Conservation (phyloP, 108 stramenopile species). For the Conticribra guillardii region DNA sequence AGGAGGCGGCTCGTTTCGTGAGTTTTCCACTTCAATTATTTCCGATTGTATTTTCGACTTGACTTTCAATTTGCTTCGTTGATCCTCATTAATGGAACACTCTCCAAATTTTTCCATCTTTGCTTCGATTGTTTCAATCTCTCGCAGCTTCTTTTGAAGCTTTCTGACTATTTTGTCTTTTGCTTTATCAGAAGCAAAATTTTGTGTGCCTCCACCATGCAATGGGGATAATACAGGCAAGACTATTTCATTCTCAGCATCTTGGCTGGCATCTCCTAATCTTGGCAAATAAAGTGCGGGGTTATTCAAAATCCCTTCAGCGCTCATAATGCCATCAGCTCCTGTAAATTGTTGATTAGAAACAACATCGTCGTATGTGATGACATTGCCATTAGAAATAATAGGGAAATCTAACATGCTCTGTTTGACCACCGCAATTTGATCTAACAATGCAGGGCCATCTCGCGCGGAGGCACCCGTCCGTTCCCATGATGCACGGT, state of each 20-base stretch:
- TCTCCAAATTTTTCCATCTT: constrained; percentile 43
- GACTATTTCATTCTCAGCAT: constrained; percentile 17
- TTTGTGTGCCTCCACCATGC: constrained; percentile 13
- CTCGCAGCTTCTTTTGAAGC: constrained; percentile 64
- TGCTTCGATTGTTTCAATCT: constrained; percentile 62
- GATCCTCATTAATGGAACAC: constrained; percentile 45
- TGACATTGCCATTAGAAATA: constrained; percentile 91
- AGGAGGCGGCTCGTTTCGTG: neutral
- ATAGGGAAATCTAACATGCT: constrained; percentile 60
- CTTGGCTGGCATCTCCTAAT: constrained; percentile 43
- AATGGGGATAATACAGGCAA: constrained; percentile 34
- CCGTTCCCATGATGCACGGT: constrained; percentile 83
- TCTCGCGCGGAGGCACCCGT: constrained; percentile 89
- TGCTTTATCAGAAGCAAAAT: neutral
- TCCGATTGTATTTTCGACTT: constrained; percentile 45
- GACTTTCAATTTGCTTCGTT: constrained; percentile 54
- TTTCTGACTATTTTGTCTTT: constrained; percentile 43
- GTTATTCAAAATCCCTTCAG: constrained; percentile 92
- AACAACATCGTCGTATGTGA: constrained; percentile 81
- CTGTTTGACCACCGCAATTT: constrained; percentile 56
- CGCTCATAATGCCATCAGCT: constrained; percentile 92
- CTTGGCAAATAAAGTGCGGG: constrained; percentile 84
- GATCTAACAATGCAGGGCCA: constrained; percentile 91
- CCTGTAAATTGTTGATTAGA: constrained; percentile 67
- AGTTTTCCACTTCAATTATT: constrained; percentile 19